Base-by-base conservation (phyloP, 257 asterid genomes). In the Przewalskia tangutica region DNA sequence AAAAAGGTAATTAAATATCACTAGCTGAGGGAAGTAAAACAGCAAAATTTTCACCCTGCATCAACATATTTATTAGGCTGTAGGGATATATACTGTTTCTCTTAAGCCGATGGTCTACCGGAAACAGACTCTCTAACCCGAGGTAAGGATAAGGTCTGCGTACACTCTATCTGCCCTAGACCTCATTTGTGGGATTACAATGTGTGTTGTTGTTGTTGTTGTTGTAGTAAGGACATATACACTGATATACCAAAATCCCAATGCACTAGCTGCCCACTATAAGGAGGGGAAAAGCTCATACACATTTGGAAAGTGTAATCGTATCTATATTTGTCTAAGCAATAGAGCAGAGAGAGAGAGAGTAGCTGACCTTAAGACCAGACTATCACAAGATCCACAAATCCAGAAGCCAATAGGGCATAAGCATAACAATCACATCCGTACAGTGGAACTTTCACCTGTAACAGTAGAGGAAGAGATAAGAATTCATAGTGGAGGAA, bases 361-460 rank as follows among this genome's bases (percentile, higher is more conserved):
- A 60, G 66, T 14, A 77, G 10, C 89, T 70, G 81, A 93, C 99
- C 98, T 94, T 94, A 77, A 96, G 98, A 82, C 99, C 98, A 16
- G 98, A 90, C 85, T 59, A 94, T 82, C 77, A 96, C 99, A 20
- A 96, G 93, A 88, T 96, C 98, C 13, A 96, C 99, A 81, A 66
- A 86, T 78, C 98, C 99, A 51, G 98, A 86, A 60, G 99, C 97
- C 88, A 96, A 85, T 70, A 96, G 89, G 36, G 98, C 99, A 86
- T 96, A 96, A 34, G 98, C 99, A 87, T 96, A 94, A 84, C 99
- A 96, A 86, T 96, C 99, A 70, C 99, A 55, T 27, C 32, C 32
- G 32, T 27, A 27, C 32, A 27, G 32, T 27, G 32, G 32, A 27
- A 27, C 32, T 27, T 27, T 27, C 32, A 27, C 32, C 32, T 27